These are phyloP conservation scores for Colletotrichum liriopes DNA, from an alignment of 2,329 filamentous ascomycete species.

Conservation along the genomic window DNA sequence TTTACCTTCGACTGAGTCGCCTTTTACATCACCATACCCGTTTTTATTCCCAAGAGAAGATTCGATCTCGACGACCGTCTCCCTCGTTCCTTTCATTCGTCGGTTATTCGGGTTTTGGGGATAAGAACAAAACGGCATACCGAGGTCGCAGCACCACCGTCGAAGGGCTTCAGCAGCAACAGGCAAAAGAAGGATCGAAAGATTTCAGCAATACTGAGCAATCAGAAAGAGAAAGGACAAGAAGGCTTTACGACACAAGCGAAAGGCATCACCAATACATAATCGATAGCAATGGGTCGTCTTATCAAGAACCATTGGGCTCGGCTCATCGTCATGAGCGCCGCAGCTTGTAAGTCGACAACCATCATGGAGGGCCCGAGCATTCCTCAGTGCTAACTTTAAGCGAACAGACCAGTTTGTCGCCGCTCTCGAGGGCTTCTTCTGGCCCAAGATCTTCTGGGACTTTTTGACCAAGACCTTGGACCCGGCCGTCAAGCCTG, in stretches of 20 bases:
- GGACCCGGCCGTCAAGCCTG: constrained; percentile 86
- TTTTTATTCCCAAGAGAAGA: constrained; percentile 42
- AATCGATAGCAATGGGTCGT: constrained; percentile 81
- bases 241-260: constrained; percentile 22
- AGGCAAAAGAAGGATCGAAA: constrained; percentile 18
- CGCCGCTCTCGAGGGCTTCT: constrained; percentile 88
- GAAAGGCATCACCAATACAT: constrained; percentile 29
- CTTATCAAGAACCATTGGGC: constrained; percentile 99
- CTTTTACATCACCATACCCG: constrained; percentile 39
- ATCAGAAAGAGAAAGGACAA: constrained; percentile 40
- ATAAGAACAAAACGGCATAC: constrained; percentile 32
- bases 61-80: constrained; percentile 43
- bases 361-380: neutral
- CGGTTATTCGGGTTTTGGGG: constrained; percentile 30
- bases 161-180: constrained; percentile 20
- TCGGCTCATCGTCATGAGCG: constrained; percentile 90
- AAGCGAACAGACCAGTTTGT: constrained; percentile 84
- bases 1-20: constrained; percentile 44
- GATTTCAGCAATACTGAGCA: constrained; percentile 18
- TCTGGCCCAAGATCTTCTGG: constrained; percentile 99
- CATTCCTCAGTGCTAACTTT: constrained; percentile 47
- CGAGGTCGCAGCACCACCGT: constrained; percentile 14
- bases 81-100: constrained; percentile 44
- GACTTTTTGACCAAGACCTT: constrained; percentile 95
- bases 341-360: constrained; percentile 77